A percentile compares a stretch with the other conserved stretches of the same genome.
These are phyloP conservation scores for Starmerella riodocensis DNA, from an alignment of 805 yeast species.

Conservation along the genomic window DNA sequence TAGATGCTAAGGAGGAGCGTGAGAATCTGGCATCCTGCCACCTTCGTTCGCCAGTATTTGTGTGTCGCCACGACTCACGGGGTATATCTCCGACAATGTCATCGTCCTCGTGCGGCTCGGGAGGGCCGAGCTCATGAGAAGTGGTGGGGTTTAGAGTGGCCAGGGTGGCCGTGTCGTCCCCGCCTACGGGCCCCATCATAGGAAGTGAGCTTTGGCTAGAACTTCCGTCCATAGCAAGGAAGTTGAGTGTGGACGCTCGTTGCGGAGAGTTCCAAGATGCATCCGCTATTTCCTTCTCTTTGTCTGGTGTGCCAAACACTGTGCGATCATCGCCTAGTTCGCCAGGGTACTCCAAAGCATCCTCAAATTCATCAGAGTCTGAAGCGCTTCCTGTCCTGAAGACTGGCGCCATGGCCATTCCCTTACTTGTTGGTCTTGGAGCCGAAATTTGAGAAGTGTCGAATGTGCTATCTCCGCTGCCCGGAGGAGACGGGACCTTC, in stretches of 20 bases:
- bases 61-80: slow-evolving; percentile 49
- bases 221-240: slow-evolving; percentile 28
- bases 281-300: slow-evolving; percentile 13
- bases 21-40: slow-evolving; percentile 47
- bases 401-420: slow-evolving; percentile 19
- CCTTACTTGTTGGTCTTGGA: slow-evolving; percentile 20
- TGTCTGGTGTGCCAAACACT: slow-evolving; percentile 17
- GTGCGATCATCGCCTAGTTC: slow-evolving; percentile 20
- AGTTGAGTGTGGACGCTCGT: slow-evolving; percentile 27
- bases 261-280: slow-evolving; percentile 28
- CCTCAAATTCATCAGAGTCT: slow-evolving; percentile 9
- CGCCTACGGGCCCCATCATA: slow-evolving; percentile 5
- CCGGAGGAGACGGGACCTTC: no score
- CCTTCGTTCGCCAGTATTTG: slow-evolving; percentile 26
- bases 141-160: background rate
- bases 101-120: slow-evolving; percentile 13
- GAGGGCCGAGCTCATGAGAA: background rate
- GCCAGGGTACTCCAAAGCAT: slow-evolving; percentile 15
- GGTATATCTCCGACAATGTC: slow-evolving; percentile 28
- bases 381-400: slow-evolving; percentile 15
- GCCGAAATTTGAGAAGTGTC: slow-evolving; percentile 15
- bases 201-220: slow-evolving; percentile 9
- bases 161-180: background rate
- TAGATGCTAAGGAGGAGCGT: slow-evolving; percentile 62
- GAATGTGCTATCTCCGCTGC: slow-evolving; percentile 3